Evolutionary conservation across 768 basidiomycete species (phyloP).

Genomic region (Hirschioporus abietinus): DNA sequence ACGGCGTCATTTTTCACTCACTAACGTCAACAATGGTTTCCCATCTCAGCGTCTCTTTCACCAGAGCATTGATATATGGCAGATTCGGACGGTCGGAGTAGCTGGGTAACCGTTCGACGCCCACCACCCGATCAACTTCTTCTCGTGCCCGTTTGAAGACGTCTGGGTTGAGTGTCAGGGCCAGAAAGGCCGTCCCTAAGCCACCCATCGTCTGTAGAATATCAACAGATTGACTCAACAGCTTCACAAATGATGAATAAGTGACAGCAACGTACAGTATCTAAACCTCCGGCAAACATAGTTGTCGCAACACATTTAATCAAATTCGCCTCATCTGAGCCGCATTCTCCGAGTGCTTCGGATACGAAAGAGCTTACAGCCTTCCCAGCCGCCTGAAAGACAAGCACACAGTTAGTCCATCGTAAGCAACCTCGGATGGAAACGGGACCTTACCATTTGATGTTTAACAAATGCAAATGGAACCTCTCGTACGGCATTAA

Average conservation of each 20-base stretch:
- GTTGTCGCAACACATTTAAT: conserved; percentile 9
- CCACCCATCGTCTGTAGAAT: conserved; percentile 24
- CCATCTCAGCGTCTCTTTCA: conserved; percentile 23
- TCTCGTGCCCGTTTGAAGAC: conserved; percentile 23
- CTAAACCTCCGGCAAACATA: conserved; percentile 15
- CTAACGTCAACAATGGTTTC: conserved; percentile 21
- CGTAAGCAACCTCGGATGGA: background rate
- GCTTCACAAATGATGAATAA: too few species aligned
- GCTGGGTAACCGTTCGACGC: conserved; percentile 19
- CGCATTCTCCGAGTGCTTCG: background rate
- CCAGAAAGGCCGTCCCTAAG: conserved; percentile 30
- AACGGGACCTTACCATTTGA: conserved; percentile 6
- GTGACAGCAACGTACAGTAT: conserved; percentile 14
- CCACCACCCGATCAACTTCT: conserved; percentile 25
- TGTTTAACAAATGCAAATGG: background rate
- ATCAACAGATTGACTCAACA: too few species aligned
- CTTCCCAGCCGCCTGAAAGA: background rate
- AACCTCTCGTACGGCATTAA: background rate
- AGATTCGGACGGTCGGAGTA: conserved; percentile 18
- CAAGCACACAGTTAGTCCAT: background rate
- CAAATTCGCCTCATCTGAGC: conserved; percentile 1
- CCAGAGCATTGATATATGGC: conserved; percentile 21
- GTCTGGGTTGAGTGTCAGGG: conserved; percentile 31
- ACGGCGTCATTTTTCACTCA: background rate
- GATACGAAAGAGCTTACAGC: conserved; percentile 5